A percentile compares a stretch with the other conserved stretches of the same genome.
Evolutionary conservation across 2,329 filamentous ascomycete genomes (phyloP).

Genomic region (Arthroderma uncinatum): DNA sequence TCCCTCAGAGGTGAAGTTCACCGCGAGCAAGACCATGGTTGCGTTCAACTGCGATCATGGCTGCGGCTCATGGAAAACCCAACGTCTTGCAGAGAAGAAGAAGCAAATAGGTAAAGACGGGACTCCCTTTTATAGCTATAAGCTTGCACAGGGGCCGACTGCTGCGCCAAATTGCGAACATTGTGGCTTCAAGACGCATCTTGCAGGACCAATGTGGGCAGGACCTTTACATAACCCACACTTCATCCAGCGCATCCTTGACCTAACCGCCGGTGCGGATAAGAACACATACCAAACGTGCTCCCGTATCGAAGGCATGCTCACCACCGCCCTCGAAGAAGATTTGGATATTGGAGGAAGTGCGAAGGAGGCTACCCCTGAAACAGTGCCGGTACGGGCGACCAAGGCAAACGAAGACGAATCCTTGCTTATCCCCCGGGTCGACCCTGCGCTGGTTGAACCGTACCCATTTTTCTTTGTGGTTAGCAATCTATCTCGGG

Average conservation of each 20-base stretch:
- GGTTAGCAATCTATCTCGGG: slow-evolving; percentile 60
- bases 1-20: slow-evolving; percentile 77
- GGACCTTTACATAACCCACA: slow-evolving; percentile 74
- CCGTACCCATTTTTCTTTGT: slow-evolving; percentile 78
- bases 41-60: slow-evolving; percentile 84
- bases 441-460: slow-evolving; percentile 56
- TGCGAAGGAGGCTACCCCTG: slow-evolving; percentile 11
- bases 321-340: slow-evolving; percentile 79
- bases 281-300: slow-evolving; percentile 66
- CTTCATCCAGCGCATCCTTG: slow-evolving; percentile 70
- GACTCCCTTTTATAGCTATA: slow-evolving; percentile 64
- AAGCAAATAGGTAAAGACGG: slow-evolving; percentile 59
- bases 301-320: slow-evolving; percentile 77
- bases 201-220: slow-evolving; percentile 90
- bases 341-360: slow-evolving; percentile 25
- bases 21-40: slow-evolving; percentile 83
- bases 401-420: not conserved
- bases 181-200: slow-evolving; percentile 74
- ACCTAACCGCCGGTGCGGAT: slow-evolving; percentile 56
- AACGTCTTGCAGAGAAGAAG: slow-evolving; percentile 62
- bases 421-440: slow-evolving; percentile 33
- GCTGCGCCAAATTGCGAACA: slow-evolving; percentile 60
- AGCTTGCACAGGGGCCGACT: slow-evolving; percentile 59
- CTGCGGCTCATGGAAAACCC: slow-evolving; percentile 83
- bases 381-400: slow-evolving; percentile 3